Percentiles rank a stretch among this genome's conserved stretches.
phyloP scores from a whole-genome alignment of 805 yeast genomes.

The Saccharomycopsis sp. region DNA sequence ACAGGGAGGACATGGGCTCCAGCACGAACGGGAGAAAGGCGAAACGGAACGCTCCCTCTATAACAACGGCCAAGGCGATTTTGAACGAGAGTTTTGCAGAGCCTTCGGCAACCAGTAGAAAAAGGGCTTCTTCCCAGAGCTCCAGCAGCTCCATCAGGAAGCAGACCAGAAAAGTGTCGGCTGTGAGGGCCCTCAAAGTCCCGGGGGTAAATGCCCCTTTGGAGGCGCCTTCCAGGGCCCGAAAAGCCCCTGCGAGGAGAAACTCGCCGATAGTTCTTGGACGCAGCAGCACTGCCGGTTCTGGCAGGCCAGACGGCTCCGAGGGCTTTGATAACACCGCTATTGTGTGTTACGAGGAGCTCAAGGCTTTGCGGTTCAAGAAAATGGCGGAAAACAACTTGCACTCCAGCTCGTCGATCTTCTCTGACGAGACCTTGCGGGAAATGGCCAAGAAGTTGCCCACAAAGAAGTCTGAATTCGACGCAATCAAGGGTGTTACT shows the following conservation, averaged over 20 bases:
- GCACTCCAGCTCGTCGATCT: conserved; percentile 30
- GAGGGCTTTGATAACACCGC: conserved; percentile 22
- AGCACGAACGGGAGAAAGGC: neutral
- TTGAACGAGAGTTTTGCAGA: neutral
- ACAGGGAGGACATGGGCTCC: neutral
- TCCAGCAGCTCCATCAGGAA: neutral
- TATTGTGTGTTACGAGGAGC: conserved; percentile 27
- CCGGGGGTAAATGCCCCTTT: neutral
- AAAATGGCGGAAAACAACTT: conserved; percentile 37
- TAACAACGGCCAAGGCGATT: neutral
- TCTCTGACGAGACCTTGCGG: conserved; percentile 36
- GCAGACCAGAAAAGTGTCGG: neutral
- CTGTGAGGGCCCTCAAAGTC: neutral
- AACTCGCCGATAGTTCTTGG: conserved; percentile 1
- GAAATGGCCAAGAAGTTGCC: conserved; percentile 55
- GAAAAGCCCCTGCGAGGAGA: neutral
- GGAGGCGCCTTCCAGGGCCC: neutral
- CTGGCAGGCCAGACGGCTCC: neutral
- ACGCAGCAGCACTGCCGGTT: no score
- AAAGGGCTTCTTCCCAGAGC: neutral
- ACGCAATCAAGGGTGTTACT: conserved; percentile 32
- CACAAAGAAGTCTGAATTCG: conserved; percentile 40
- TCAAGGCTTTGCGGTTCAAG: conserved; percentile 37
- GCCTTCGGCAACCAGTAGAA: neutral
- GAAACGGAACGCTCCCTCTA: neutral